Percentiles rank a stretch among this genome's conserved stretches.
Evolutionary conservation across 768 basidiomycete species (phyloP).

Genomic region (Boletus fagicola): DNA sequence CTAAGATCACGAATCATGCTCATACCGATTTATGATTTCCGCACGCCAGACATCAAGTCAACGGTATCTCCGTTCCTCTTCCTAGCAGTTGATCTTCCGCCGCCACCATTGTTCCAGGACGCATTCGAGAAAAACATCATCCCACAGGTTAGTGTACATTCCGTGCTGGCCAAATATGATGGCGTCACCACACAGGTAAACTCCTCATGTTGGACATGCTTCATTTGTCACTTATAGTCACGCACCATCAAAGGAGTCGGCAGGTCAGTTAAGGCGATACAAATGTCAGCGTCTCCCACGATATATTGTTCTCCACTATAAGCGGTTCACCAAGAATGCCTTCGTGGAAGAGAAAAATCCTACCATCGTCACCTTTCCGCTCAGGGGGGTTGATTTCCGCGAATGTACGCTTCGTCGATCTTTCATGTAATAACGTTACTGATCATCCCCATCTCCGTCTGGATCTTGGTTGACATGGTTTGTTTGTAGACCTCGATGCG

Average conservation of each 20-base stretch:
- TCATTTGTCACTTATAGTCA: slow-evolving; percentile 13
- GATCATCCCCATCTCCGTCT: slow-evolving; percentile 22
- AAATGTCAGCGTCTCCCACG: slow-evolving; percentile 87
- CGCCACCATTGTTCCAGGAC: slow-evolving; percentile 97
- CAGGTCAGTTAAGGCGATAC: slow-evolving; percentile 81
- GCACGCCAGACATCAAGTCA: slow-evolving; percentile 73
- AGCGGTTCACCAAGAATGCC: slow-evolving; percentile 92
- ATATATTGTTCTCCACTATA: slow-evolving; percentile 93
- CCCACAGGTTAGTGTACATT: slow-evolving; percentile 91
- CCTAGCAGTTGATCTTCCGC: slow-evolving; percentile 92
- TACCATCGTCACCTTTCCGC: slow-evolving; percentile 96
- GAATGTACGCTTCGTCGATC: slow-evolving; percentile 66
- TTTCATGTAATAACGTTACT: slow-evolving; percentile 22
- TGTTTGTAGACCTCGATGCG: slow-evolving; percentile 70
- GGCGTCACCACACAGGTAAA: slow-evolving; percentile 83
- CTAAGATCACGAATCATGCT: slow-evolving; percentile 4
- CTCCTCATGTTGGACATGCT: slow-evolving; percentile 21
- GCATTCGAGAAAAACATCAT: slow-evolving; percentile 97
- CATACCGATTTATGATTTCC: slow-evolving; percentile 24
- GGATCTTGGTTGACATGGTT: slow-evolving; percentile 23
- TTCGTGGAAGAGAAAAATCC: slow-evolving; percentile 99
- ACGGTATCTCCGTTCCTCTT: slow-evolving; percentile 90
- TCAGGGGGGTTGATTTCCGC: slow-evolving; percentile 87
- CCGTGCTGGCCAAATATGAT: slow-evolving; percentile 91
- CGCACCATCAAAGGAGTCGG: slow-evolving; percentile 62